Evolutionary conservation across 2,329 filamentous ascomycete species (phyloP), one percentile per base, ranked within the genome.

Genomic region (Colletotrichum sp.): DNA sequence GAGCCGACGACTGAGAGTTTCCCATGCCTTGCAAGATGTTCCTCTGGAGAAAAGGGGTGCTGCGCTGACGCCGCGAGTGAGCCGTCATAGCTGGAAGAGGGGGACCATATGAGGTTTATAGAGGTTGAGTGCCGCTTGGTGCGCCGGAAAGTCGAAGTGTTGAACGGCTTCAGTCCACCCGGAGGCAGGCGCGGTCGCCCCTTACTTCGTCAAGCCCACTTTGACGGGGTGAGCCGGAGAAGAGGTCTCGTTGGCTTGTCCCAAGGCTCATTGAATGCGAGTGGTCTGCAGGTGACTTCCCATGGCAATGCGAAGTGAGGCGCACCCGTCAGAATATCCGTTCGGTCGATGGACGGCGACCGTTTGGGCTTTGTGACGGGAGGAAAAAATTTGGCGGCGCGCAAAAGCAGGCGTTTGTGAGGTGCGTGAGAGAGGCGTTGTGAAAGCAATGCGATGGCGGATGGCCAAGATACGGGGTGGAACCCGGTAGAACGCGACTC

Each of bases 21-120:
- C 87, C 87, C 87, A 89, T 89, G 75, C 81, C 80, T 80, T 88
- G 86, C 79, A 83, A 84, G 76, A 86, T 84, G 81, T 89, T 90
- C 81, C 89, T 87, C 79, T 90, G 88, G 75, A 91, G 87, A 82
- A 89, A 91, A 76, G 90, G 89, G 72, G 88, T 84, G 79, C 85
- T 86, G 84, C 88, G 87, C 83, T 86, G 85, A 80, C 85, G 87
- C 77, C 85, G 84, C 81, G 83, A 85, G 80, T 85, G 84, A 80
- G 84, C 83, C 81, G 88, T 87, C 89, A 91, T 91, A 83, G 83
- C 84, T 82, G 82, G 78, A 84, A 81, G 83, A 81, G 81, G 79
- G 78, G 81, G 81, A 81, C 70, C 70, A 73, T 74, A 62, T 60
- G 74, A 72, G 55, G 64, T 76, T 60, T 55, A 69, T 39, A 68